Evolutionary conservation across 805 yeast species (phyloP), one percentile per base, ranked within the genome.

Genomic region (Barnettozyma salicaria): DNA sequence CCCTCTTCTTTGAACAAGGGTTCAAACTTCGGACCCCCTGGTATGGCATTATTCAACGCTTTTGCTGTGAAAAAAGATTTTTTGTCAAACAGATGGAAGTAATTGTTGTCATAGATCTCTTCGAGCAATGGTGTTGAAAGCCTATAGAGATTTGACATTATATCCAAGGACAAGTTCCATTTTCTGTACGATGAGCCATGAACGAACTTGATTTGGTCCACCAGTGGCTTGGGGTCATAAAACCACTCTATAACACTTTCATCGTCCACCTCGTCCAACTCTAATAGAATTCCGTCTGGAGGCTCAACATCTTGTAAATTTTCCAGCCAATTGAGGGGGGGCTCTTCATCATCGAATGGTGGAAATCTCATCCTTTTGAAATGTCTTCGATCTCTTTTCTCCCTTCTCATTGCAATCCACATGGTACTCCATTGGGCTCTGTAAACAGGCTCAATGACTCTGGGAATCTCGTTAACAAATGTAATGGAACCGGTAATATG

Each of bases 331-430:
- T 80, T 74, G 22, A 89, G 54, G 1, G 95, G 94, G 0, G 96
- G 96, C 57, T 90, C 97, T 58, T 92, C 98, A 55, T 92, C 99
- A 59, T 92, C 98, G 61, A 90, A 88, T 0, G 95, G 89, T 1
- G 99, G 99, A 48, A 92, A 84, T 39, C 87, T 72, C 85, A 92
- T 80, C 47, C 99, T 73, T 52, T 86, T 83, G 61, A 92, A 90
- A 55, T 85, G 94, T 23, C 77, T 67, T 48, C 97, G 71, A 55
- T 89, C 97, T 40, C 94, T 74, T 58, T 92, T 92, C 55, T 92
- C 97, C 32, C 90, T 70, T 51, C 97, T 74, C 99, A 92, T 92
- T 62, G 79, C 78, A 11, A 75, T 63, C 97, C 97, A 92, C 66
- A 77, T 72, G 1, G 94, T 70, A 1, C 96, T 89, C 99, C 99